Conservation (phyloP, 345 rosid species). For the Erodium maritimum region DNA sequence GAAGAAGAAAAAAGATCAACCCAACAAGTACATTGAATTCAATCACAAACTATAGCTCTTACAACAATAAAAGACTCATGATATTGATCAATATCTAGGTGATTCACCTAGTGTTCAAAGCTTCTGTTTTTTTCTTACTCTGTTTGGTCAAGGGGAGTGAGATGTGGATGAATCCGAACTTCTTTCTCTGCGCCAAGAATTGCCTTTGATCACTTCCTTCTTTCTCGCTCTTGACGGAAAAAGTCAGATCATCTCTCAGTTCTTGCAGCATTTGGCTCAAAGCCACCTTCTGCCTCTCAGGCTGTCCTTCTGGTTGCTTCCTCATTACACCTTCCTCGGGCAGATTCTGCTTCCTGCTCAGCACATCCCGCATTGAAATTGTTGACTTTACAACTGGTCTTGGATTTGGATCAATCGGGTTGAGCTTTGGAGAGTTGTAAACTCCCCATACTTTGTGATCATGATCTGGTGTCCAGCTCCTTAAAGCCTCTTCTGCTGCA, state of each 20-base stretch:
- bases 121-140: conserved; percentile 48
- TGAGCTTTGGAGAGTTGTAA: conserved; percentile 18
- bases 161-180: conserved; percentile 80
- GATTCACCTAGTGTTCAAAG: conserved; percentile 15
- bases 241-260: conserved; percentile 48
- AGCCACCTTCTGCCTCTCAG: conserved; percentile 53
- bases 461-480: conserved; percentile 46
- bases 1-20: background rate
- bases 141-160: conserved; percentile 65
- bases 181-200: conserved; percentile 48
- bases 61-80: background rate
- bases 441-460: conserved; percentile 25
- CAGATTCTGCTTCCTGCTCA: conserved; percentile 60
- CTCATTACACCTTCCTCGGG: conserved; percentile 32
- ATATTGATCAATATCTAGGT: background rate
- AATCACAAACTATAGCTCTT: background rate
- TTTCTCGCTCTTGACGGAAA: conserved; percentile 35
- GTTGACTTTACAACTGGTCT: conserved; percentile 52
- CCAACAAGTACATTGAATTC: background rate
- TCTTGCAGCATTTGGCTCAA: conserved; percentile 84
- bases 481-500: conserved; percentile 65
- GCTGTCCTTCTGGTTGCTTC: conserved; percentile 23
- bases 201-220: conserved; percentile 34
- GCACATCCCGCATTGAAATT: conserved; percentile 88
- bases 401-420: conserved; percentile 16